A percentile compares a stretch with the other conserved stretches of the same genome.
phyloP scores from a whole-genome alignment of 2,329 filamentous ascomycete species.

The Neonectria coccinea region DNA sequence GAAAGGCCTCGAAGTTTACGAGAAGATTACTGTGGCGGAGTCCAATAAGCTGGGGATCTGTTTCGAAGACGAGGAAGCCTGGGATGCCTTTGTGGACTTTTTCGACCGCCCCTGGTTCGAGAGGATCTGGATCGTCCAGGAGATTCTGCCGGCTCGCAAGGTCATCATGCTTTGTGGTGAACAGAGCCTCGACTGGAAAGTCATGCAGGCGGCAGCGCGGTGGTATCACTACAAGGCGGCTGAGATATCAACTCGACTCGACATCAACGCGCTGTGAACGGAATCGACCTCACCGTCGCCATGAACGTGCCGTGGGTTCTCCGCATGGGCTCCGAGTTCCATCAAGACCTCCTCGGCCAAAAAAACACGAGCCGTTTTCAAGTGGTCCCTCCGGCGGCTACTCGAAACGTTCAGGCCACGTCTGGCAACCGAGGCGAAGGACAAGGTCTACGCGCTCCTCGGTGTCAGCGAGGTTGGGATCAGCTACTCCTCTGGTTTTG shows the following conservation, averaged over 20 bases:
- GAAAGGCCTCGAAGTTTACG: slow-evolving; percentile 25
- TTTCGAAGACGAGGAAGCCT: slow-evolving; percentile 24
- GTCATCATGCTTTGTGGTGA: slow-evolving; percentile 31
- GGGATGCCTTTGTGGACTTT: slow-evolving; percentile 30
- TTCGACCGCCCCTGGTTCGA: slow-evolving; percentile 37
- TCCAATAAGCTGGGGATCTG: slow-evolving; percentile 29
- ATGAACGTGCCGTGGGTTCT: slow-evolving; percentile 35
- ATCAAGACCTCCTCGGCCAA: slow-evolving; percentile 6
- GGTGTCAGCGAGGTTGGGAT: slow-evolving; percentile 30
- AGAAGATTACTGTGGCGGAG: slow-evolving; percentile 22
- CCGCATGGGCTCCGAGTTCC: slow-evolving; percentile 26
- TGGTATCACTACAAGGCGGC: slow-evolving; percentile 34
- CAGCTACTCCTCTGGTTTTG: not conserved
- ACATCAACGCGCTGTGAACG: slow-evolving; percentile 18
- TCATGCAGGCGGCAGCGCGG: slow-evolving; percentile 31
- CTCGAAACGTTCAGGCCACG: slow-evolving; percentile 30
- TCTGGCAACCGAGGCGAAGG: slow-evolving; percentile 31
- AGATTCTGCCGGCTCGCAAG: slow-evolving; percentile 38
- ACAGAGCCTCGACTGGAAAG: slow-evolving; percentile 25
- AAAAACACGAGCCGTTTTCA: slow-evolving; percentile 27
- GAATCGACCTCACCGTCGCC: slow-evolving; percentile 19
- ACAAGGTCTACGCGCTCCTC: slow-evolving; percentile 36
- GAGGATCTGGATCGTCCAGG: slow-evolving; percentile 40
- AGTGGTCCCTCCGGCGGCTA: slow-evolving; percentile 29
- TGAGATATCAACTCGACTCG: slow-evolving; percentile 6